Percentiles rank a stretch among this genome's conserved stretches.
phyloP scores from a whole-genome alignment of 805 yeast species.

The Ogataea pignaliae region DNA sequence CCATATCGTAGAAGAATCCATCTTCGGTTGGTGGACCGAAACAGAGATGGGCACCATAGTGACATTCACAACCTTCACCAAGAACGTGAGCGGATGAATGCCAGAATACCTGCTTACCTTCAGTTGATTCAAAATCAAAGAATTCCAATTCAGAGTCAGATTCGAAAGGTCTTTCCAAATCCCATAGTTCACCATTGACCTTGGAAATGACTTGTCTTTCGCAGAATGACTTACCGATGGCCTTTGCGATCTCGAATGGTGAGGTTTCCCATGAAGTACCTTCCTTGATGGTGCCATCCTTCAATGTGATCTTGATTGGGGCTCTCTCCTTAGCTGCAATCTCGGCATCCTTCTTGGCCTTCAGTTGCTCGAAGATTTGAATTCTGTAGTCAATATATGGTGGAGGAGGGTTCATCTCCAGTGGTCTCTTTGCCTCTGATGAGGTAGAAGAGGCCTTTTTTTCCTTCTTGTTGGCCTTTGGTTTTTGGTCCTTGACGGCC shows the following conservation, averaged over 20 bases:
- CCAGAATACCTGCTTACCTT: slow-evolving; percentile 96
- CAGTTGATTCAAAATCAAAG: slow-evolving; percentile 88
- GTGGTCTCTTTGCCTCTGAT: slow-evolving; percentile 35
- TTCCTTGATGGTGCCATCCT: slow-evolving; percentile 76
- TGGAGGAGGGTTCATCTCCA: slow-evolving; percentile 71
- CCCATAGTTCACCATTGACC: slow-evolving; percentile 91
- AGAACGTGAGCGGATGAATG: slow-evolving; percentile 97
- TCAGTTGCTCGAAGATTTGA: slow-evolving; percentile 72
- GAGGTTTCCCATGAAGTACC: slow-evolving; percentile 87
- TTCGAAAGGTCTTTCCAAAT: slow-evolving; percentile 90
- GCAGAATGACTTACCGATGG: slow-evolving; percentile 78
- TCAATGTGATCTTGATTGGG: slow-evolving; percentile 74
- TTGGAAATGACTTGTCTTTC: slow-evolving; percentile 90
- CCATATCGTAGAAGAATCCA: slow-evolving; percentile 96
- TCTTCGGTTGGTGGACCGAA: slow-evolving; percentile 97
- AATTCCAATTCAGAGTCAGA: slow-evolving; percentile 64
- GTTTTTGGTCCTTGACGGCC: slow-evolving; percentile 9
- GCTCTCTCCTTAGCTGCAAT: slow-evolving; percentile 53
- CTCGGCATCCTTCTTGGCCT: slow-evolving; percentile 70
- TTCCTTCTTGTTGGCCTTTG: slow-evolving; percentile 28
- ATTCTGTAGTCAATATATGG: slow-evolving; percentile 76
- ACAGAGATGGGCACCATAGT: slow-evolving; percentile 88
- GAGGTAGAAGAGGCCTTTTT: slow-evolving; percentile 39
- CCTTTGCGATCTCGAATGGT: slow-evolving; percentile 80
- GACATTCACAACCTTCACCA: slow-evolving; percentile 98